These are phyloP conservation scores for Mycena kentingensis DNA, from an alignment of 768 basidiomycete genomes.

Conservation along the genomic window DNA sequence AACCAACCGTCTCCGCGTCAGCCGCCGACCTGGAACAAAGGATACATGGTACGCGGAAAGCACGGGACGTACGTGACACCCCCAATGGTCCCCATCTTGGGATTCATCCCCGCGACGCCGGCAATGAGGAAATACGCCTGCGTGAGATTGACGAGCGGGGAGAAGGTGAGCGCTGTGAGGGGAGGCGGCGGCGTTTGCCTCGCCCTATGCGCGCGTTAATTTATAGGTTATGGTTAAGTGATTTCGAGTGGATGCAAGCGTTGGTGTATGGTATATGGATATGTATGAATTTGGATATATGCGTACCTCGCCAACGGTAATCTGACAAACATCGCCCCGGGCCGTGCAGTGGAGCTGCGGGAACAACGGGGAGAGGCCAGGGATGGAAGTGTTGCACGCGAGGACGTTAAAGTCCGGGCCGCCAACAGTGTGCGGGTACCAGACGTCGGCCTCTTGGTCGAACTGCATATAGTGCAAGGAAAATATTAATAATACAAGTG, in stretches of 20 bases:
- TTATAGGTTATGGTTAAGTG: no score
- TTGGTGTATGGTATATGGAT: no score
- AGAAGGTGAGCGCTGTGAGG: conserved; percentile 34
- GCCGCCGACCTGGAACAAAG: no score
- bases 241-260: no score
- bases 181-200: conserved; percentile 46
- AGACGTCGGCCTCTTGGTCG: conserved; percentile 13
- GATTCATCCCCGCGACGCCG: conserved; percentile 44
- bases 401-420: conserved; percentile 31
- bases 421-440: conserved; percentile 25
- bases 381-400: conserved; percentile 32
- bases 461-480: not conserved
- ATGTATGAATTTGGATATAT: no score
- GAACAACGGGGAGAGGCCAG: conserved; percentile 38
- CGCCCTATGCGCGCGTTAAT: no score
- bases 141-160: conserved; percentile 37
- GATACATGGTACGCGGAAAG: no score
- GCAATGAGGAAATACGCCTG: conserved; percentile 44
- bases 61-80: no score
- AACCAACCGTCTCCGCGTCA: no score
- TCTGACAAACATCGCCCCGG: not conserved
- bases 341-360: conserved; percentile 36
- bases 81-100: conserved; percentile 38
- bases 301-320: not conserved
- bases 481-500: not conserved